Percentiles rank a stretch among this genome's conserved stretches.
Evolutionary conservation across 768 basidiomycete species (phyloP).

Genomic region (Lentinula lateritia): DNA sequence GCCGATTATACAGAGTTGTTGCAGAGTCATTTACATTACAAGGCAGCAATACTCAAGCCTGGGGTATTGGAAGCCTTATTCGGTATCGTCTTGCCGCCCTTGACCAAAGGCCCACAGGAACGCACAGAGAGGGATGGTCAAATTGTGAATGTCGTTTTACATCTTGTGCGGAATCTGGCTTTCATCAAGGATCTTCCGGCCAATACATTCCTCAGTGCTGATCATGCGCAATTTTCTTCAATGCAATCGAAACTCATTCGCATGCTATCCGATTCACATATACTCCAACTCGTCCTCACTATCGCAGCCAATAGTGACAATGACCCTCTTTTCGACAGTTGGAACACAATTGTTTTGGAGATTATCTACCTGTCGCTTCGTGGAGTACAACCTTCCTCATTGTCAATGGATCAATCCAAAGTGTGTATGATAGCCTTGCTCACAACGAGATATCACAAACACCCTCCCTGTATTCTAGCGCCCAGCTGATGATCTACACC

Average conservation of each 20-base stretch:
- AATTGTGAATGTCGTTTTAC: conserved; percentile 81
- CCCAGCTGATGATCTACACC: conserved; percentile 61
- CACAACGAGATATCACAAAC: conserved; percentile 11
- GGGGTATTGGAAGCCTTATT: conserved; percentile 70
- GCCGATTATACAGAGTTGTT: conserved; percentile 87
- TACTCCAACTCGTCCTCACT: conserved; percentile 75
- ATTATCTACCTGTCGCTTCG: conserved; percentile 90
- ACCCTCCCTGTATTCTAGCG: conserved; percentile 36
- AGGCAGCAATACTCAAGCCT: conserved; percentile 66
- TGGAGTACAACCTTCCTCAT: conserved; percentile 58
- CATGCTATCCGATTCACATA: conserved; percentile 63
- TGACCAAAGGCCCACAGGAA: conserved; percentile 66
- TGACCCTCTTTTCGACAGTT: conserved; percentile 76
- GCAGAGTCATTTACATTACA: conserved; percentile 83
- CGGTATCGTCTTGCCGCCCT: conserved; percentile 69
- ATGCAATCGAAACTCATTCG: conserved; percentile 77
- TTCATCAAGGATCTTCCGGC: conserved; percentile 85
- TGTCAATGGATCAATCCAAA: conserved; percentile 59
- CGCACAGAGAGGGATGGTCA: conserved; percentile 78
- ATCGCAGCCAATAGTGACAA: conserved; percentile 73
- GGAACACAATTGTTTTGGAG: conserved; percentile 89
- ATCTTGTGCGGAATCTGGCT: conserved; percentile 88
- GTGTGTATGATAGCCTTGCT: conserved; percentile 27
- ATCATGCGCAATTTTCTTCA: conserved; percentile 72
- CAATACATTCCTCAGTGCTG: conserved; percentile 65